phyloP scores from a whole-genome alignment of 768 basidiomycete genomes.

The Termitomyces sp. region DNA sequence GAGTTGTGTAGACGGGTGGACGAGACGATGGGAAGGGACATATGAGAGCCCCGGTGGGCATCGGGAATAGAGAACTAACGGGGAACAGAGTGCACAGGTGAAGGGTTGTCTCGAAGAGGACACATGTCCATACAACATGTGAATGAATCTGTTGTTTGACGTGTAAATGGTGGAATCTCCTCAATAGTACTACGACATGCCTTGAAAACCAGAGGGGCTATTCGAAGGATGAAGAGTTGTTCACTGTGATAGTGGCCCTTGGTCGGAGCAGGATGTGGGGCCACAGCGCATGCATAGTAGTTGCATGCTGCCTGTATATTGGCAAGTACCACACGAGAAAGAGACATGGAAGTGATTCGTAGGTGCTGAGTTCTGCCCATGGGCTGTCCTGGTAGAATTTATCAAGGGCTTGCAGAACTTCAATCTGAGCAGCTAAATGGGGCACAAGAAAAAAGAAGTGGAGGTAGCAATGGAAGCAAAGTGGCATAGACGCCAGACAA shows the following conservation, averaged over 20 bases:
- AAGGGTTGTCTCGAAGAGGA: slow-evolving; percentile 13
- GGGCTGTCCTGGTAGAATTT: too few species aligned
- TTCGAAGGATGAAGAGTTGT: slow-evolving; percentile 35
- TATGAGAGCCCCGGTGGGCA: slow-evolving; percentile 25
- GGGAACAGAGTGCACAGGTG: slow-evolving; percentile 11
- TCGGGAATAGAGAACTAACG: slow-evolving; percentile 17
- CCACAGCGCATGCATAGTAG: slow-evolving; percentile 34
- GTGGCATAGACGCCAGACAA: too few species aligned
- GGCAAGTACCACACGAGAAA: slow-evolving; percentile 34
- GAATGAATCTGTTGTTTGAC: slow-evolving; percentile 12
- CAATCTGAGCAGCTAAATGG: too few species aligned
- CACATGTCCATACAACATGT: slow-evolving; percentile 16
- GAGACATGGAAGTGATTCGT: slow-evolving; percentile 29
- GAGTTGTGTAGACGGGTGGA: slow-evolving; percentile 19
- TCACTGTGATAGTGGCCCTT: slow-evolving; percentile 41
- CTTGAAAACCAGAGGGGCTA: slow-evolving; percentile 42
- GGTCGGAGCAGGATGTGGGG: slow-evolving; percentile 40
- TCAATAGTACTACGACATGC: slow-evolving; percentile 16
- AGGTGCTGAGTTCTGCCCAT: too few species aligned
- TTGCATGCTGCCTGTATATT: slow-evolving; percentile 36
- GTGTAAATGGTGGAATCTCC: neutral
- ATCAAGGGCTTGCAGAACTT: too few species aligned
- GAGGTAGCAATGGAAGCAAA: too few species aligned
- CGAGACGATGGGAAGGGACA: slow-evolving; percentile 18
- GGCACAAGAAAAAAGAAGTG: too few species aligned